phyloP scores from a whole-genome alignment of 176 grass and related monocot species.

The Hordeum marinum region DNA sequence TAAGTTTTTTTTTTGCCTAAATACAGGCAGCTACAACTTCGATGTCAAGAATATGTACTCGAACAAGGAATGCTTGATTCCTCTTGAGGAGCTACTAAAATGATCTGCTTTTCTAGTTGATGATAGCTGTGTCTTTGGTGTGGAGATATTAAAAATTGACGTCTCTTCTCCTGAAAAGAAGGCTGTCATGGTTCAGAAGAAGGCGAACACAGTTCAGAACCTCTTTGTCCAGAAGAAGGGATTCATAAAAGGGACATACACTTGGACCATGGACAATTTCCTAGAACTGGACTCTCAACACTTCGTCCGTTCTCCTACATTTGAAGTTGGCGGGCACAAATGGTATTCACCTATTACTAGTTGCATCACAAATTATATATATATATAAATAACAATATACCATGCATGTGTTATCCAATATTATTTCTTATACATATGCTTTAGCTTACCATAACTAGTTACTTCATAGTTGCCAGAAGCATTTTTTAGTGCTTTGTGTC shows the following conservation, averaged over 20 bases:
- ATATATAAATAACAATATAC: background rate
- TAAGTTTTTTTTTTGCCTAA: background rate
- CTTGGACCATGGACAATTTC: conserved; percentile 20
- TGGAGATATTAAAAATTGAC: background rate
- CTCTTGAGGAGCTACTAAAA: conserved; percentile 19
- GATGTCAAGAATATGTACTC: background rate
- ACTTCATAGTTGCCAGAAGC: too few species aligned
- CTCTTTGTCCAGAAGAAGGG: conserved; percentile 4
- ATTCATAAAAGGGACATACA: conserved; percentile 21
- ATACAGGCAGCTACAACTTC: background rate
- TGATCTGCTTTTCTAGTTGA: conserved; percentile 24
- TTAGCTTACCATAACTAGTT: background rate
- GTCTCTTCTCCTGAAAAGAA: background rate
- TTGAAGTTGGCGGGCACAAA: conserved; percentile 10
- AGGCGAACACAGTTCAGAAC: background rate
- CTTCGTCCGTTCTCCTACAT: background rate
- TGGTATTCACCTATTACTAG: background rate
- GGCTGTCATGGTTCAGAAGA: background rate
- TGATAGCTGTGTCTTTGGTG: conserved; percentile 34
- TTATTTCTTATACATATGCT: background rate
- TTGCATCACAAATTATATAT: background rate
- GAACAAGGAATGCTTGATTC: background rate
- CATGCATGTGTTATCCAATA: background rate
- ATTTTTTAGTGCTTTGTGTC: too few species aligned
- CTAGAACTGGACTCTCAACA: background rate